Base-by-base conservation (phyloP, 768 basidiomycete genomes). In the Boletus sp. region DNA sequence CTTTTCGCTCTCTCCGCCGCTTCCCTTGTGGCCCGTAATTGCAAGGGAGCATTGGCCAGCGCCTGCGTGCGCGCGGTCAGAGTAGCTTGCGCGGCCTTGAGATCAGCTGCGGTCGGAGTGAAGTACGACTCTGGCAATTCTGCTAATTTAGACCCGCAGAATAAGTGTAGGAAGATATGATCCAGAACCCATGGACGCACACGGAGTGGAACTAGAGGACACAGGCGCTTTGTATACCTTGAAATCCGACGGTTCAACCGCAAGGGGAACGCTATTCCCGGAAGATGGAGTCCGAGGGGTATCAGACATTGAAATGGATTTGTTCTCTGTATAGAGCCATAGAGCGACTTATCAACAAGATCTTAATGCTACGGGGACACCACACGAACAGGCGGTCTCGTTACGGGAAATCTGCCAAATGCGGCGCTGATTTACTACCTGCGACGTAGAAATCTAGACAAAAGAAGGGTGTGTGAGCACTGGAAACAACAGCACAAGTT, bases 91-190 rank as follows among this genome's bases (percentile, higher is more conserved):
- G 85, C 83, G 3, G 78, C 79, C 63, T 80, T 83, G 54, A 93
- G 72, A 64, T 93, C 91, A 7, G 84, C 77, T 15, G 81, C 60
- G 11, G 85, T 90, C 3, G 87, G 88, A 7, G 76, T 79, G 64
- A 91, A 91, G 67, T 86, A 90, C 3, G 82, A 80, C 59, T 92
- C 90, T 3, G 90, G 82, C 13, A 90, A 69, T 17, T 79, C 75
- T 49, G 72, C 77, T 80, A 68, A 58, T 71, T 59, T 32, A 59
- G 13, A 30, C 35, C 32, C 32, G 2, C 9, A 29, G 7, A n/a
- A 42, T 62, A 50, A 66, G 51, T 38, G 15, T 29, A 37, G 29
- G 13, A 35, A 21, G 15, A 35, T 34, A 42, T 39, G 9, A 53
- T 51, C 8, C 38, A 53, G 50, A 45, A 42, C 15, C 17, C 8